phyloP scores from a whole-genome alignment of 768 basidiomycete species.

The Boletus coccyginus region DNA sequence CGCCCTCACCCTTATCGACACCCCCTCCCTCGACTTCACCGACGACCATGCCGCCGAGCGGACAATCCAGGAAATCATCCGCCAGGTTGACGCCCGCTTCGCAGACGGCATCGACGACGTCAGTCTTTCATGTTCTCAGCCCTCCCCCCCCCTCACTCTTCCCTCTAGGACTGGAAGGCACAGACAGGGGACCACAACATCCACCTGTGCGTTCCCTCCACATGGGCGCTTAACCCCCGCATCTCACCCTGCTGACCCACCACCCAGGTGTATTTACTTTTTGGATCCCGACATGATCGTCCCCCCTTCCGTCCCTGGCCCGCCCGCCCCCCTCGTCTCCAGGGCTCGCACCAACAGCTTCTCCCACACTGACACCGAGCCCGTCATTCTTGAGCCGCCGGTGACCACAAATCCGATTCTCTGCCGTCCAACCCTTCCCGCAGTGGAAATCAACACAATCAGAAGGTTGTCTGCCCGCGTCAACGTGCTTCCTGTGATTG shows the following conservation, averaged over 20 bases:
- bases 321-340: constrained; percentile 64
- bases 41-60: constrained; percentile 67
- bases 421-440: constrained; percentile 64
- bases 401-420: constrained; percentile 69
- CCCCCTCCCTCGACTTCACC: constrained; percentile 73
- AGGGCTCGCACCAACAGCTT: constrained; percentile 70
- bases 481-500: constrained; percentile 85
- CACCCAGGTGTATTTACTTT: constrained; percentile 77
- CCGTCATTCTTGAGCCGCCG: constrained; percentile 78
- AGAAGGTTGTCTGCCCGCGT: constrained; percentile 77
- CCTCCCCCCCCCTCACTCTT: constrained; percentile 16
- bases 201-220: constrained; percentile 58
- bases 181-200: constrained; percentile 73
- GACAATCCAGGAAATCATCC: constrained; percentile 61
- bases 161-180: constrained; percentile 64
- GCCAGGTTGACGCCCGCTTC: constrained; percentile 70
- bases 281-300: constrained; percentile 81
- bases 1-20: constrained; percentile 74
- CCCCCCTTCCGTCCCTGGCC: constrained; percentile 64
- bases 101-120: constrained; percentile 76
- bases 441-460: constrained; percentile 72
- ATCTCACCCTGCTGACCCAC: constrained; percentile 18
- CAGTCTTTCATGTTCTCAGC: constrained; percentile 36
- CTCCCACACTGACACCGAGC: constrained; percentile 68
- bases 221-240: constrained; percentile 30